Conservation (phyloP, 805 yeast genomes). For the Candida peoriensis region DNA sequence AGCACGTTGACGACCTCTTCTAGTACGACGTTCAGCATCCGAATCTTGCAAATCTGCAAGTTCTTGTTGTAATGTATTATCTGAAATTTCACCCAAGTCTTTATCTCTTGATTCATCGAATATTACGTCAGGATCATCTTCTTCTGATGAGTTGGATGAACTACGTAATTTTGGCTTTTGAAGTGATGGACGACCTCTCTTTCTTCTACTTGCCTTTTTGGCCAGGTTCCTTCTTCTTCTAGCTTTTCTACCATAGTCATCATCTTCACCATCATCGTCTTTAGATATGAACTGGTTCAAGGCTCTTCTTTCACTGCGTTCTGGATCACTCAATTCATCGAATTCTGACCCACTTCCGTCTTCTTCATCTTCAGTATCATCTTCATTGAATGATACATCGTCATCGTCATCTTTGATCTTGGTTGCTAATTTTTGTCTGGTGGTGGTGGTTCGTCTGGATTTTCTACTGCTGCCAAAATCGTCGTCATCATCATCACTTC, state of each 20-base stretch:
- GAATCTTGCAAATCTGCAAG: slow-evolving; percentile 34
- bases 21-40: slow-evolving; percentile 29
- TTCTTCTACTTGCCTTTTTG: slow-evolving; percentile 5
- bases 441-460: slow-evolving; percentile 5
- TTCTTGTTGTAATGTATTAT: slow-evolving; percentile 51
- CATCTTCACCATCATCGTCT: slow-evolving; percentile 25
- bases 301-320: slow-evolving; percentile 14
- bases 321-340: slow-evolving; percentile 10
- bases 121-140: slow-evolving; percentile 23
- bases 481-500: slow-evolving; percentile 9
- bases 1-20: slow-evolving; percentile 3
- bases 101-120: slow-evolving; percentile 13
- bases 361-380: slow-evolving; percentile 36
- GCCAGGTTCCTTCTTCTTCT: slow-evolving; percentile 6
- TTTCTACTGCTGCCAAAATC: slow-evolving; percentile 1
- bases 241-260: slow-evolving; percentile 9
- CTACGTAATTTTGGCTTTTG: background rate
- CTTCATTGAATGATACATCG: slow-evolving; percentile 29
- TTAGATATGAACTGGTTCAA: slow-evolving; percentile 22
- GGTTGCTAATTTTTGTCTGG: slow-evolving; percentile 12
- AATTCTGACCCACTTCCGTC: slow-evolving; percentile 12
- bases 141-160: slow-evolving; percentile 3
- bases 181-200: background rate
- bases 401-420: slow-evolving; percentile 21
- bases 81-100: slow-evolving; percentile 19